Evolutionary conservation across 208 protist species (phyloP).

Genomic region (Polymyxa betae): DNA sequence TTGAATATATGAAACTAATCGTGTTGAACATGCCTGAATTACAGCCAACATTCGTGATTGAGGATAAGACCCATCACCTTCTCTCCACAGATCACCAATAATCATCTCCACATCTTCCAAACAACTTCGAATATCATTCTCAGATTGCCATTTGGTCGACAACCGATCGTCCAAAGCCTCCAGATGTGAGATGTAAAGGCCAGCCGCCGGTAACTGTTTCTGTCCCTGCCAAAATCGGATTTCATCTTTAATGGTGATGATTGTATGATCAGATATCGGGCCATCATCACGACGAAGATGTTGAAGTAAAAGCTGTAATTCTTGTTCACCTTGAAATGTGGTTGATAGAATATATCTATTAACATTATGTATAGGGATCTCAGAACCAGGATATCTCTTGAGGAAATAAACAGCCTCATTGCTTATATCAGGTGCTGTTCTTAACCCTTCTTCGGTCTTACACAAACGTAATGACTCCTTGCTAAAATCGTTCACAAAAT

Average conservation of each 20-base stretch:
- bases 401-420: background rate
- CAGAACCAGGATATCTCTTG: background rate
- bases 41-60: slow-evolving; percentile 58
- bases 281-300: background rate
- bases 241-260: background rate
- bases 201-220: background rate
- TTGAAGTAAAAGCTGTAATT: background rate
- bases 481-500: background rate
- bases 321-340: background rate
- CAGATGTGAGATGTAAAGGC: background rate
- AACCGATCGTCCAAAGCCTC: slow-evolving; percentile 14
- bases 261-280: background rate
- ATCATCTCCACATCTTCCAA: background rate
- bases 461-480: background rate
- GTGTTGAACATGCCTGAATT: slow-evolving; percentile 8
- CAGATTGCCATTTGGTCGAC: background rate
- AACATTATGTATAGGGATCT: background rate
- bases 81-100: slow-evolving; percentile 1
- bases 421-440: background rate
- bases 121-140: background rate
- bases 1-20: slow-evolving; percentile 56
- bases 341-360: slow-evolving; percentile 16
- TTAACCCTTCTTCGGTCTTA: background rate
- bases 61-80: background rate
- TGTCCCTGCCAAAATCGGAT: background rate